These are phyloP conservation scores for Chondrus crispus DNA, from an alignment of 23 red algal genomes.

Conservation along the genomic window DNA sequence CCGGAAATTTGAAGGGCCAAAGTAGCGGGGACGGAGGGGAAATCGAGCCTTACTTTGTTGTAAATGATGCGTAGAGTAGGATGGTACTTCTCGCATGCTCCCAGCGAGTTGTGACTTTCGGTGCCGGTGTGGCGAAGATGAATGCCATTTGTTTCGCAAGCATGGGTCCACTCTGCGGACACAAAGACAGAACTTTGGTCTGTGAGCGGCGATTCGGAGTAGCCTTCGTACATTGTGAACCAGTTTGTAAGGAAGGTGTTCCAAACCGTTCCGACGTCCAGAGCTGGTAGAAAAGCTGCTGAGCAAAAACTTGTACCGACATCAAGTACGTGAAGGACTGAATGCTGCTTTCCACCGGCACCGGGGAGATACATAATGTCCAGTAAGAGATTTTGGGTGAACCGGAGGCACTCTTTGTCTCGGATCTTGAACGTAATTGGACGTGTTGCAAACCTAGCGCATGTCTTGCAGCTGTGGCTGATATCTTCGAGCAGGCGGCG, in stretches of 20 bases:
- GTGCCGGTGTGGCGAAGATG: neutral
- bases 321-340: neutral
- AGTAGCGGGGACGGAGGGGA: neutral
- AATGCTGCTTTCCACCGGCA: neutral
- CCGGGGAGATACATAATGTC: neutral
- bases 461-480: neutral
- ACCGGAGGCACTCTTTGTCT: neutral
- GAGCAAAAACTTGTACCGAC: neutral
- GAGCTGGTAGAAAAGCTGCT: neutral
- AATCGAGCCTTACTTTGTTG: neutral
- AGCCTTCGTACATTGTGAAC: neutral
- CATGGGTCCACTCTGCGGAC: neutral
- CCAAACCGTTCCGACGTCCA: neutral
- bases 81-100: conserved; percentile 2
- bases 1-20: neutral
- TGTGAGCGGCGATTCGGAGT: neutral
- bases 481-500: neutral
- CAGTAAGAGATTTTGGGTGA: neutral
- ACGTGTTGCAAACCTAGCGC: neutral
- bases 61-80: neutral
- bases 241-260: neutral
- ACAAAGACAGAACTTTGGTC: neutral
- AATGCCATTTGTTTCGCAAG: neutral
- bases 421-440: neutral
- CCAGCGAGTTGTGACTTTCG: conserved; percentile 32